Percentiles rank a stretch among this genome's conserved stretches.
These are phyloP conservation scores for Wilcoxina mikolae DNA, from an alignment of 495 filamentous ascomycete genomes.

Conservation along the genomic window DNA sequence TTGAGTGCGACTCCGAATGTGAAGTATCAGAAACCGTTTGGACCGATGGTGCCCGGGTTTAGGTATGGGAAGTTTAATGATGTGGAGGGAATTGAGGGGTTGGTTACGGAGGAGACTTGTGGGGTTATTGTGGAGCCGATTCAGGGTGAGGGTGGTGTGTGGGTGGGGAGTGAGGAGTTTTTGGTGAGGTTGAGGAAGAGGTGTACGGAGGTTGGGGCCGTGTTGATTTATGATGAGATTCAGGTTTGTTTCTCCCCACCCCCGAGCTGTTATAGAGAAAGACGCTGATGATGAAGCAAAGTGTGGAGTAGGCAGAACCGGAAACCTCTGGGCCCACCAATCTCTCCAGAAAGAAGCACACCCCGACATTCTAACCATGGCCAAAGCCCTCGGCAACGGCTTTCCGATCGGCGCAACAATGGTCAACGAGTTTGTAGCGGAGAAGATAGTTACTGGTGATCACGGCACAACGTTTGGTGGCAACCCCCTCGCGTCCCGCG, in stretches of 20 bases:
- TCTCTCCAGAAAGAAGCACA: conserved; percentile 61
- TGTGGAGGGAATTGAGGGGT: conserved; percentile 45
- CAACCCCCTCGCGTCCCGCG: conserved; percentile 71
- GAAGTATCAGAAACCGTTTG: conserved; percentile 90
- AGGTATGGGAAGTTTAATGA: conserved; percentile 77
- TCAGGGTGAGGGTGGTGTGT: conserved; percentile 90
- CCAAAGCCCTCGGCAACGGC: conserved; percentile 92
- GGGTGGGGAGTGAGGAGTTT: conserved; percentile 68
- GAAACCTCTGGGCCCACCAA: conserved; percentile 74
- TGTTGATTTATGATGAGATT: conserved; percentile 92
- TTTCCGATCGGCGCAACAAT: conserved; percentile 89
- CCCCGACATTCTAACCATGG: conserved; percentile 83
- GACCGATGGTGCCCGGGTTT: conserved; percentile 91
- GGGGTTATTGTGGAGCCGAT: conserved; percentile 96
- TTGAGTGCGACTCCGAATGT: conserved; percentile 93
- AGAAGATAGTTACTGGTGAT: conserved; percentile 80
- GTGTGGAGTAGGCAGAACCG: conserved; percentile 77
- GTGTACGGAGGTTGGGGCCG: conserved; percentile 74
- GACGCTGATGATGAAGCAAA: conserved; percentile 35
- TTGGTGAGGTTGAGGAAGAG: conserved; percentile 58
- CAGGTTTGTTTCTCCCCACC: conserved; percentile 10
- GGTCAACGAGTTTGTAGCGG: conserved; percentile 57
- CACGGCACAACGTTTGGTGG: conserved; percentile 96
- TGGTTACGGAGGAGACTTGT: conserved; percentile 74
- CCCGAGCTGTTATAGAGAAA: neutral